phyloP scores from a whole-genome alignment of 306 rosid genomes.

The Quercus wislizeni region DNA sequence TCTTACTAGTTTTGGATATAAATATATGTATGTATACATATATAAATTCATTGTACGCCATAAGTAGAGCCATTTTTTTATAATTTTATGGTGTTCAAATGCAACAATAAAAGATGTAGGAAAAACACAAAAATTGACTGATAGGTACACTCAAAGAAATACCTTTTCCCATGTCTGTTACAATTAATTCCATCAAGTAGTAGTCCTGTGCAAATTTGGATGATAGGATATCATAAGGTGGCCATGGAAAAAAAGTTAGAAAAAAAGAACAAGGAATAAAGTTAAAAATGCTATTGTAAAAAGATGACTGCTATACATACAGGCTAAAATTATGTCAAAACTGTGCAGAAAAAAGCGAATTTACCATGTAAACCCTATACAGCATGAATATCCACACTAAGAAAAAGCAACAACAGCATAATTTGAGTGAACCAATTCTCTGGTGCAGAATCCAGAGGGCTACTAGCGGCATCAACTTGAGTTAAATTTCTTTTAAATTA shows the following conservation, averaged over 20 bases:
- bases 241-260: conserved; percentile 5
- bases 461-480: background rate
- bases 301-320: background rate
- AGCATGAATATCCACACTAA: background rate
- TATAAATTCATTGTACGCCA: background rate
- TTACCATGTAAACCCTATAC: background rate
- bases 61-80: background rate
- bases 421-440: background rate
- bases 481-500: background rate
- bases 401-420: background rate
- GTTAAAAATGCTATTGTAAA: background rate
- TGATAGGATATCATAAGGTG: conserved; percentile 24
- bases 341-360: background rate
- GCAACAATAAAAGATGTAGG: background rate
- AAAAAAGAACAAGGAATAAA: background rate
- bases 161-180: conserved; percentile 90
- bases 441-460: background rate
- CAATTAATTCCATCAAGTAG: conserved; percentile 61
- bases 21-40: too few relatives aligned
- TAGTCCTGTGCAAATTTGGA: conserved; percentile 54
- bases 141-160: conserved; percentile 22
- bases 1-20: too few relatives aligned
- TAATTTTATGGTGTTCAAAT: background rate
- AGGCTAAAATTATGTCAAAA: background rate
- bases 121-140: conserved; percentile 13